Evolutionary conservation across 116 monocot genomes (phyloP), one percentile per base, ranked within the genome.

Genomic region (Dioscorea cayenensis): DNA sequence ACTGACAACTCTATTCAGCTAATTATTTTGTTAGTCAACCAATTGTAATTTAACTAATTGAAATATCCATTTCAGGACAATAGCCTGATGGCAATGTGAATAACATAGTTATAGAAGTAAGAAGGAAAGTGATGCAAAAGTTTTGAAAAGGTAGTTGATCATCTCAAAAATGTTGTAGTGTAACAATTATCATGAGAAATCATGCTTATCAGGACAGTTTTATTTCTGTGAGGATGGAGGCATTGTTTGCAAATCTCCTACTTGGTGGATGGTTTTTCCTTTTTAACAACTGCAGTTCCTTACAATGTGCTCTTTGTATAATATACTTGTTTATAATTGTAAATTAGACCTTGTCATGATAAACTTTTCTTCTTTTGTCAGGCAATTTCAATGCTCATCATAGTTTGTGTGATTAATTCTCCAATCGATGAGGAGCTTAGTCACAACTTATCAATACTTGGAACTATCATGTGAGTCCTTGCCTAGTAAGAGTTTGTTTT

Each of bases 321-420:
- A n/a, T 55, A 55, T 55, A 55, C 10, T 18, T 55, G 14, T 12
- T 55, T 55, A 19, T 55, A 16, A 18, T 43, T 43, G 55, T 19
- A n/a, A 55, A 55, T 55, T n/a, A 55, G 32, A 19, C 2, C 55
- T 55, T 18, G 17, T 43, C 43, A 55, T 55, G n/a, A 55, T n/a
- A 55, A 55, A 3, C 1, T 55, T 55, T 55, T n/a, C 55, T 16
- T 18, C 55, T n/a, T 52, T 55, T 55, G 16, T 66, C 84, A 95
- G 94, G 89, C 88, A 28, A 71, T 76, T 52, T 91, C 94, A n/a
- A 95, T 95, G 94, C 89, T 91, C 64, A 74, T 91, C 36, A 75
- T 91, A 66, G 88, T 84, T 61, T 86, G 77, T 76, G 79, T 81
- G 49, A 82, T 95, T 36, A 84, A 81, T 70, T 82, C 74, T 71